Percentiles rank a stretch among this genome's conserved stretches.
Conservation (phyloP, 768 basidiomycete species). For the Tricholomella constricta region DNA sequence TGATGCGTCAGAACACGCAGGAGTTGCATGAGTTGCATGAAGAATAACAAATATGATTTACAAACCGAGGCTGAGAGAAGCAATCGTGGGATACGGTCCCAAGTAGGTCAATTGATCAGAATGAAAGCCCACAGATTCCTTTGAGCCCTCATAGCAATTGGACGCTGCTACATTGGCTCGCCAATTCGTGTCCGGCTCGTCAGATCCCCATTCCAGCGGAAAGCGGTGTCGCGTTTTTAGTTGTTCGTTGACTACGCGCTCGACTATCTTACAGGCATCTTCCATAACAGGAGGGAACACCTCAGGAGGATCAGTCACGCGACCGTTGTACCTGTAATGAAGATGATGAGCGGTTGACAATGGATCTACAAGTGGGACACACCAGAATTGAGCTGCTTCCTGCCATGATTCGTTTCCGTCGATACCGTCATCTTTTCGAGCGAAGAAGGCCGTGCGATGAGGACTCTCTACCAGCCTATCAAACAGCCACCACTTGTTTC, state of each 20-base stretch:
- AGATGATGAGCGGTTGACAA: conserved; percentile 2
- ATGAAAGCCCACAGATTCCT: conserved; percentile 82
- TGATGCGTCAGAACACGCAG: conserved; percentile 23
- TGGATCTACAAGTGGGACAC: conserved; percentile 13
- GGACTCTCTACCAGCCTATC: conserved; percentile 83
- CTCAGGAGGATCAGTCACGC: conserved; percentile 54
- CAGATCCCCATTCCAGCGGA: conserved; percentile 66
- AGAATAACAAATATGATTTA: neutral
- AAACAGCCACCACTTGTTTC: conserved; percentile 85
- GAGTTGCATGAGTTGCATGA: neutral
- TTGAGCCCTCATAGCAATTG: conserved; percentile 81
- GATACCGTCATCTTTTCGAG: conserved; percentile 48
- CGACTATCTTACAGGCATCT: conserved; percentile 72
- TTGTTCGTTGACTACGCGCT: conserved; percentile 70
- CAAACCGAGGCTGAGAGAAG: conserved; percentile 78
- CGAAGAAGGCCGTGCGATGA: conserved; percentile 80
- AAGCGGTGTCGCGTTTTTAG: conserved; percentile 61
- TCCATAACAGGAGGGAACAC: conserved; percentile 73
- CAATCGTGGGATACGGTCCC: conserved; percentile 84
- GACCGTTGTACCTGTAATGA: conserved; percentile 75
- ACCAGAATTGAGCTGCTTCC: conserved; percentile 79
- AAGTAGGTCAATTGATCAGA: conserved; percentile 81
- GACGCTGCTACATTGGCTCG: conserved; percentile 84
- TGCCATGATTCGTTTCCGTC: conserved; percentile 57
- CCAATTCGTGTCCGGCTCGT: conserved; percentile 44